Percentiles rank a stretch among this genome's conserved stretches.
Conservation (phyloP, 345 rosid species). For the Acer negundo region DNA sequence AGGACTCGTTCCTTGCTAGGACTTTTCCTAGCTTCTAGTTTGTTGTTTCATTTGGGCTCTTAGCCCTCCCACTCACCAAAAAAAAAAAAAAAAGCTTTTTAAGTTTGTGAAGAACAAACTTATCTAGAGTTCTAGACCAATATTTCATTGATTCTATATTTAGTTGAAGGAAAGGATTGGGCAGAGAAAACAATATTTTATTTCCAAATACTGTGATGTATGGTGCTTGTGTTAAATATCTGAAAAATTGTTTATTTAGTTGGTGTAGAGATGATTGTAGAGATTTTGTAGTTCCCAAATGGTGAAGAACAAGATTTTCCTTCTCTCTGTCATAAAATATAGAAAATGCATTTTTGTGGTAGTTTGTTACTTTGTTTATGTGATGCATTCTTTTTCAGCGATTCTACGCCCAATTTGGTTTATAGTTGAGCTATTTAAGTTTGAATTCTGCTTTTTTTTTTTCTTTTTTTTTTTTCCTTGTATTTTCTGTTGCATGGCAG, state of each 20-base stretch:
- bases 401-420: background rate
- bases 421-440: background rate
- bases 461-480: background rate
- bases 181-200: background rate
- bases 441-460: background rate
- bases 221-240: background rate
- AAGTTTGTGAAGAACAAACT: background rate
- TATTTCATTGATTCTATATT: background rate
- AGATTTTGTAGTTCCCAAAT: background rate
- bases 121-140: background rate
- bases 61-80: no score
- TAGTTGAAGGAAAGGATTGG: background rate
- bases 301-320: background rate
- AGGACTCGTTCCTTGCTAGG: no score
- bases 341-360: background rate
- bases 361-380: no score
- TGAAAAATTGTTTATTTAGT: background rate
- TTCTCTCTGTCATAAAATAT: background rate
- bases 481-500: background rate
- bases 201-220: background rate
- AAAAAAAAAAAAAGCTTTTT: slow-evolving; percentile 2
- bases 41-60: no score
- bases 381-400: background rate
- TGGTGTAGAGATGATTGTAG: background rate
- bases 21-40: no score